These are phyloP conservation scores for Coemansia sp. DNA, from an alignment of 192 early-diverging fungal species.

Conservation along the genomic window DNA sequence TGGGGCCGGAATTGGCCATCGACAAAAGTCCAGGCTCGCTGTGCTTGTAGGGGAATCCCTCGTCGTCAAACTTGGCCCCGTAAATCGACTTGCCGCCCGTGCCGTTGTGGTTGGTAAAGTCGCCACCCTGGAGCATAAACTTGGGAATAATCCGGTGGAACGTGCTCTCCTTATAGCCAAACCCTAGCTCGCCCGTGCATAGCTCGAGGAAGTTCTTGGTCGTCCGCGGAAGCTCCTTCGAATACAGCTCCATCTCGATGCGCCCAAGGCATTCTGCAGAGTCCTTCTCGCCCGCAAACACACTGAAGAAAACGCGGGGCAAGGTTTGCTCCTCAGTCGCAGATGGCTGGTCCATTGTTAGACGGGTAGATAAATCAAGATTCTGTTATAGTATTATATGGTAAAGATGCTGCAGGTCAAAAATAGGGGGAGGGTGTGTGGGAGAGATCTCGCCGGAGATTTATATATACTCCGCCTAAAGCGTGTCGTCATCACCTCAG, in stretches of 20 bases:
- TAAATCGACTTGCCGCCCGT: conserved; percentile 81
- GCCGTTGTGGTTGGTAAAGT: conserved; percentile 74
- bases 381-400: not conserved
- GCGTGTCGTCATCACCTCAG: not conserved
- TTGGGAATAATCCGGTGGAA: conserved; percentile 87
- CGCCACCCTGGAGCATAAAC: conserved; percentile 91
- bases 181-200: conserved; percentile 35
- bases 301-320: conserved; percentile 55
- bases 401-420: not conserved
- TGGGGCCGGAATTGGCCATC: conserved; percentile 79
- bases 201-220: conserved; percentile 89
- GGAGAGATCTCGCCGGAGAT: not conserved
- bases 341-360: not conserved
- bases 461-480: not conserved
- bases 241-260: conserved; percentile 55
- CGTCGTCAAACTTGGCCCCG: conserved; percentile 74
- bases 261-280: conserved; percentile 12
- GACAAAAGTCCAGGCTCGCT: conserved; percentile 66
- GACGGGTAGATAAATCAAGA: not conserved
- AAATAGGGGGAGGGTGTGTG: no score
- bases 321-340: conserved; percentile 14
- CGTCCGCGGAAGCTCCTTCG: conserved; percentile 82
- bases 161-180: conserved; percentile 60
- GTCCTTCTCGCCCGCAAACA: conserved; percentile 24
- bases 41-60: conserved; percentile 73